Conservation (phyloP, 2,329 filamentous ascomycete species). For the Aureobasidium mangrovei region DNA sequence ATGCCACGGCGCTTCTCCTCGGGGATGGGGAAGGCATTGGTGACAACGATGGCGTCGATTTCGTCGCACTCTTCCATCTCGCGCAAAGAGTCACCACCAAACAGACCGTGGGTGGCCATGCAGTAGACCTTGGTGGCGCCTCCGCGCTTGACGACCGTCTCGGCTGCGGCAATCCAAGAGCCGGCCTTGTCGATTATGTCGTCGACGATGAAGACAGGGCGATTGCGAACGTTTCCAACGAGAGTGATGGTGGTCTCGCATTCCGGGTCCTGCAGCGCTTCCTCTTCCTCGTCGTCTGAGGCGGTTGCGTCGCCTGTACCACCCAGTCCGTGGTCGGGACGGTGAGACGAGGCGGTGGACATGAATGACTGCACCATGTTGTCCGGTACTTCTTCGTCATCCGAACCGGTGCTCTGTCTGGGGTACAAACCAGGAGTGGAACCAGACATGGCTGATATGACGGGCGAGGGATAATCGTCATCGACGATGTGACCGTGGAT, state of each 20-base stretch:
- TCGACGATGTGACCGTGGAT: conserved; percentile 93
- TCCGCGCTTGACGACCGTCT: conserved; percentile 90
- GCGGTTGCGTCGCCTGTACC: conserved; percentile 76
- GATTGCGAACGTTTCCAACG: conserved; percentile 85
- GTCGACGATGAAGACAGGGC: conserved; percentile 88
- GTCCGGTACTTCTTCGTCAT: conserved; percentile 53
- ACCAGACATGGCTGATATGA: conserved; percentile 54
- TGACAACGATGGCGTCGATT: conserved; percentile 90
- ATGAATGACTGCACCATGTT: conserved; percentile 76
- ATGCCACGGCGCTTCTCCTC: conserved; percentile 60
- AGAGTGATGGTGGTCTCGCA: conserved; percentile 93
- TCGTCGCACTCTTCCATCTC: conserved; percentile 88
- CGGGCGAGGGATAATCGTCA: conserved; percentile 78
- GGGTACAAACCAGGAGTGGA: conserved; percentile 41
- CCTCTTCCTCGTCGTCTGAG: conserved; percentile 86
- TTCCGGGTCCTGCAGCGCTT: conserved; percentile 68
- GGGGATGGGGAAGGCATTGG: conserved; percentile 90
- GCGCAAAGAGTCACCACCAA: conserved; percentile 79
- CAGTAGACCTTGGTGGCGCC: conserved; percentile 90
- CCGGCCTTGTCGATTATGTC: conserved; percentile 98
- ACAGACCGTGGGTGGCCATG: conserved; percentile 93
- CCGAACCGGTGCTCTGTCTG: conserved; percentile 35
- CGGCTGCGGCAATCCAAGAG: conserved; percentile 94
- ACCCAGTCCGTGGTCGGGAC: conserved; percentile 52
- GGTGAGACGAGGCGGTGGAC: conserved; percentile 67